Percentiles rank a stretch among this genome's conserved stretches.
phyloP scores from a whole-genome alignment of 805 yeast species.

The Candida maesae region DNA sequence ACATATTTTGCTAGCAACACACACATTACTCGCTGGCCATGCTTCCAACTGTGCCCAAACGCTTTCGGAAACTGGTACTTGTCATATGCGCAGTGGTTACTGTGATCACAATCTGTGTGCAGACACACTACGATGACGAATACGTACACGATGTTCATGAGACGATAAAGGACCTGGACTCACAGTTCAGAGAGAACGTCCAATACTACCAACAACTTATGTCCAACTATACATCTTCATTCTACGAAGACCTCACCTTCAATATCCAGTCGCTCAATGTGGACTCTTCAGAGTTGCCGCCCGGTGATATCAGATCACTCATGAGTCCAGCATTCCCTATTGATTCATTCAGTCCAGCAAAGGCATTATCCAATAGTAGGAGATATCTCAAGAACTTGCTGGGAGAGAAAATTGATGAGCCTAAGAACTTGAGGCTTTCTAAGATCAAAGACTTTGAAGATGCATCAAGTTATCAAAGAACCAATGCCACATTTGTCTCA shows the following conservation, averaged over 20 bases:
- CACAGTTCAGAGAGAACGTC: slow-evolving; percentile 8
- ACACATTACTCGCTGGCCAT: too few species aligned
- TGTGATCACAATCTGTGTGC: background rate
- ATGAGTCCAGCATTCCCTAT: slow-evolving; percentile 22
- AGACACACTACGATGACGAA: slow-evolving; percentile 10
- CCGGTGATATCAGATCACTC: slow-evolving; percentile 10
- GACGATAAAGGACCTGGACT: slow-evolving; percentile 6
- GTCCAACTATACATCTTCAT: slow-evolving; percentile 21
- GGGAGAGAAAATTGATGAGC: slow-evolving; percentile 25
- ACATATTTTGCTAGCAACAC: too few species aligned
- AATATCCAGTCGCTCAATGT: slow-evolving; percentile 1
- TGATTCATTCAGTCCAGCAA: slow-evolving; percentile 6
- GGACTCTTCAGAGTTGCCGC: background rate
- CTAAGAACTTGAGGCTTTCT: slow-evolving; percentile 19
- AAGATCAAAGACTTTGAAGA: slow-evolving; percentile 14
- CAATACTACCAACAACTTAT: slow-evolving; percentile 20
- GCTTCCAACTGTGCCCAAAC: too few species aligned
- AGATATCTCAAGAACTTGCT: slow-evolving; percentile 8
- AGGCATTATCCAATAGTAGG: slow-evolving; percentile 16
- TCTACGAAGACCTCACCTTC: slow-evolving; percentile 13
- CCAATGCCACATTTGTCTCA: slow-evolving; percentile 72
- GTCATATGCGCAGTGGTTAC: background rate
- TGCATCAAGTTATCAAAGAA: slow-evolving; percentile 29
- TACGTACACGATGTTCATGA: slow-evolving; percentile 13
- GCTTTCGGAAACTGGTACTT: slow-evolving; percentile 14